Evolutionary conservation across 169 alveolate species (phyloP), one percentile per base, ranked within the genome.

Genomic region (Eimeria praecox): DNA sequence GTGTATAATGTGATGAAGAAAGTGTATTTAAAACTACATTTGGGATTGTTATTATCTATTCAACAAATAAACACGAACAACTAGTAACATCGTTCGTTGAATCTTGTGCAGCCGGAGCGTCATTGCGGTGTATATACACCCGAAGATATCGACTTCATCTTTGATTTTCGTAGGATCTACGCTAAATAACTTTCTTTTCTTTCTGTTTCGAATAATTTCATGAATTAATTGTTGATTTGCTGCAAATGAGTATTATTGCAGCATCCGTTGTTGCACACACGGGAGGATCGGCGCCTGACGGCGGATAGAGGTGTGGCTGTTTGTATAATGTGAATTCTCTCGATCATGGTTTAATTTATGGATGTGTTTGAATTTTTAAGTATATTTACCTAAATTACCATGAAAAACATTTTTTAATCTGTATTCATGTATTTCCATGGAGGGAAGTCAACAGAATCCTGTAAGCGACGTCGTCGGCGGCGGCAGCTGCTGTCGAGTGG

Each of bases 81-180:
- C 56, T 12, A 5, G n/a, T 12, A 12, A 5, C 12, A 12, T 49
- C 12, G 56, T 12, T 49, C 56, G 56, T 12, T 49, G 56, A 49
- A 8, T 12, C 5, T 49, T 49, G 56, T 49, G 56, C 56, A 5
- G 56, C 12, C 9, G 38, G 18, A n/a, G 75, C 75, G 75, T n/a
- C 24, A n/a, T n/a, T 69, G 80, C 40, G 80, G 80, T 69, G 80
- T 69, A n/a, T n/a, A 18, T n/a, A 30, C 80, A 69, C 75, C 75
- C 24, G 38, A 64, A n/a, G 12, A 49, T 49, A 12, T 12, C 56
- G 56, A 49, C 56, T 12, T 12, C 56, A 56, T 14, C 4, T 14
- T 14, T 56, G 10, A 8, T 27, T 56, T 5, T 27, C 3, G n/a
- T 14, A 56, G 24, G 66, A 56, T 56, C 10, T 14, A 2, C 27